Evolutionary conservation across 208 protist genomes (phyloP), one percentile per base, ranked within the genome.

Genomic region (Crithidia mellificae): DNA sequence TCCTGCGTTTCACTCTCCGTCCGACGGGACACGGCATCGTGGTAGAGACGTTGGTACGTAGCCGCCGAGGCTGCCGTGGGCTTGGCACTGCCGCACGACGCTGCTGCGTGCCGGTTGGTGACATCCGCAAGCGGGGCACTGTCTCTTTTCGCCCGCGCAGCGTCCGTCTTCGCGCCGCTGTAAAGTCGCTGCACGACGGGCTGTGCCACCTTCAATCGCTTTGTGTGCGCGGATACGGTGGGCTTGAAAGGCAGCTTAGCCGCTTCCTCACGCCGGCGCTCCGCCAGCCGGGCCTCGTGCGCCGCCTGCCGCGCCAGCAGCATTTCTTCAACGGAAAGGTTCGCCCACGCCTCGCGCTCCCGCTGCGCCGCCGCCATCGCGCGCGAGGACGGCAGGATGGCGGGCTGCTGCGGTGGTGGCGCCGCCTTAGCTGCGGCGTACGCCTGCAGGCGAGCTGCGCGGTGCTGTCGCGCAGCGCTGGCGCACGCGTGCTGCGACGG

Each of bases 141-240:
- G 17, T 24, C 55, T 32, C 24, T 36, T 44, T 46, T 17, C 19
- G 1, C 36, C 20, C 11, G 1, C 29, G 50, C 50, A 20, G 50
- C 29, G 11, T 61, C 32, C 24, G 6, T 2, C 17, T n/a, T 39
- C 11, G 7, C 4, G 51, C 22, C 12, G 30, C 11, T 27, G 34
- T 46, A 34, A 19, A 89, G 74, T 19, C 84, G 74, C 20, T 84
- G 74, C 41, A 74, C 62, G 17, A 79, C 67, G 7, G 73, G 54
- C 0, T 7, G 46, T 19, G 41, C 22, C 17, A 50, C 34, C 41
- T 34, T 54, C 24, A 73, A 34, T 46, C 34, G 59, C 46, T 34
- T 65, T 11, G 59, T 65, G 32, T 65, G 70, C 4, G 56, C 50
- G 8, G 85, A 72, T 15, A 74, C 46, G 17, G 68, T 38, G 6